These are phyloP conservation scores for Tolypocladium guangdongense DNA, from an alignment of 2,329 filamentous ascomycete species.

Conservation along the genomic window DNA sequence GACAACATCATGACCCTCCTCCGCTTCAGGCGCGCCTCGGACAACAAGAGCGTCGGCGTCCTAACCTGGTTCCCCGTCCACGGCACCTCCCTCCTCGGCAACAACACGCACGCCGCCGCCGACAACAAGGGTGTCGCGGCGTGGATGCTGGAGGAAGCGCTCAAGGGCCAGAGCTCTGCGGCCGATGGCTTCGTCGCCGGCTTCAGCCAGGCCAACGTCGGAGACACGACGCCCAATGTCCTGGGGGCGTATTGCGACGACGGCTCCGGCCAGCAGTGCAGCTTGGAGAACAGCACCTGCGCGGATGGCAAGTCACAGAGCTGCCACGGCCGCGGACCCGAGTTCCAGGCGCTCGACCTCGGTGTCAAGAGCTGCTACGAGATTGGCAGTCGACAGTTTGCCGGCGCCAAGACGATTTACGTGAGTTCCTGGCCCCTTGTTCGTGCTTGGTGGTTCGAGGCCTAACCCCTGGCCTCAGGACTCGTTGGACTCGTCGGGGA, in stretches of 20 bases:
- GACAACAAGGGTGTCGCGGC: constrained; percentile 96
- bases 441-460: background rate
- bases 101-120: constrained; percentile 85
- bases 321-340: constrained; percentile 65
- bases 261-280: constrained; percentile 60
- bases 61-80: constrained; percentile 90
- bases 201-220: constrained; percentile 86
- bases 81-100: constrained; percentile 80
- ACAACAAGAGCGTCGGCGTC: constrained; percentile 67
- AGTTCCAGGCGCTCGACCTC: constrained; percentile 55
- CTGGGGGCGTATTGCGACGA: constrained; percentile 86
- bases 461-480: constrained; percentile 30
- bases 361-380: constrained; percentile 67
- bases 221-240: constrained; percentile 82
- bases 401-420: constrained; percentile 39
- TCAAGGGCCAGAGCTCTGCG: constrained; percentile 41
- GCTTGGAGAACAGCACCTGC: constrained; percentile 76
- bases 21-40: constrained; percentile 62
- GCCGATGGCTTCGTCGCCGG: constrained; percentile 70
- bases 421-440: constrained; percentile 13
- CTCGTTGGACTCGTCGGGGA: constrained; percentile 32
- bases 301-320: constrained; percentile 54
- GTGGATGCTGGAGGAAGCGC: constrained; percentile 67
- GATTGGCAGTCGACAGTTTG: constrained; percentile 62
- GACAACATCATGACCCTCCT: constrained; percentile 62